A percentile compares a stretch with the other conserved stretches of the same genome.
These are phyloP conservation scores for Setaria italica DNA, from an alignment of 202 grass and related monocot species.

Conservation along the genomic window DNA sequence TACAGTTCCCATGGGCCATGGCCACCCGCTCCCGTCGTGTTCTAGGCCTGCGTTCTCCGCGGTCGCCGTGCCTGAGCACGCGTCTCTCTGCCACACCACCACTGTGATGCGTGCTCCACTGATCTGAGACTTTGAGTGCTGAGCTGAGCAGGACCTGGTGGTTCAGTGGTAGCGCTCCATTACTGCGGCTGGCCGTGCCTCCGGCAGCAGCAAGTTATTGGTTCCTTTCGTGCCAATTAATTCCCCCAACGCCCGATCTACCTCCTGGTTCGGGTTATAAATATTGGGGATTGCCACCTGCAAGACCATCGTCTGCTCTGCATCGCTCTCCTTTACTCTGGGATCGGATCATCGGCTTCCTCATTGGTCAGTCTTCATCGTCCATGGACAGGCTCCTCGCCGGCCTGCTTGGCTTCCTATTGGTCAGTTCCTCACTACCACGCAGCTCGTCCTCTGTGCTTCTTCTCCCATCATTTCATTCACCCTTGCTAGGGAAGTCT, in stretches of 20 bases:
- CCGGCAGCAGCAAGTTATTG: slow-evolving; percentile 13
- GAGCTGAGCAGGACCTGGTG: slow-evolving; percentile 10
- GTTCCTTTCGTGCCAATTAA: slow-evolving; percentile 38
- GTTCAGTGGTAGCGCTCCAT: not conserved
- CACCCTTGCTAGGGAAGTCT: too few species aligned
- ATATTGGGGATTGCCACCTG: slow-evolving; percentile 7
- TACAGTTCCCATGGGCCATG: not conserved
- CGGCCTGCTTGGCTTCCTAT: slow-evolving; percentile 53
- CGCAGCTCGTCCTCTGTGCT: not conserved
- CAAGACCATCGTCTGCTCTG: slow-evolving; percentile 24
- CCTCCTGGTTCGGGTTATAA: slow-evolving; percentile 48
- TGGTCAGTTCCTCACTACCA: slow-evolving; percentile 64
- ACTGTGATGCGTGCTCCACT: too few species aligned
- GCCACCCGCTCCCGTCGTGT: not conserved
- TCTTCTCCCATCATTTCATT: not conserved
- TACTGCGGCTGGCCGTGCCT: not conserved
- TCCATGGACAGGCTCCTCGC: slow-evolving; percentile 47
- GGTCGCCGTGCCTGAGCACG: slow-evolving; percentile 11
- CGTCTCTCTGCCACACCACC: not conserved
- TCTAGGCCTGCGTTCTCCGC: not conserved
- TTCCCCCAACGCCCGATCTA: slow-evolving; percentile 44
- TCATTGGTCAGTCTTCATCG: slow-evolving; percentile 34
- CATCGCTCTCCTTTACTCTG: slow-evolving; percentile 6
- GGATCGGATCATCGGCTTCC: not conserved
- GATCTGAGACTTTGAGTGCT: not conserved